Evolutionary conservation across 768 basidiomycete genomes (phyloP).

Genomic region (Holtermanniella nyarrowii): DNA sequence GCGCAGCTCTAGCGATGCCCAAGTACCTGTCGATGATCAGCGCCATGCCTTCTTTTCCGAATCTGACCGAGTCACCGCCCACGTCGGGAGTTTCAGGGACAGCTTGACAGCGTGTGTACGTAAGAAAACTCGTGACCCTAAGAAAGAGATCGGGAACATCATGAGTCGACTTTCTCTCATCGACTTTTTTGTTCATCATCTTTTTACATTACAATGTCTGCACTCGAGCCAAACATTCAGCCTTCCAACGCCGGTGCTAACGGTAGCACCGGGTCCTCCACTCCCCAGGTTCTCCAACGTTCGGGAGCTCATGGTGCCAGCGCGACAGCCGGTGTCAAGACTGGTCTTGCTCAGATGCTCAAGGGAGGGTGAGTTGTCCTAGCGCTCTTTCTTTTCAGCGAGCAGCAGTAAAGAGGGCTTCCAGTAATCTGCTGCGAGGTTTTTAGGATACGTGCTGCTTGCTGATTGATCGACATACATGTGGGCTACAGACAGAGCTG

Average conservation of each 20-base stretch:
- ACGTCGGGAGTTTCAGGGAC: too few species aligned
- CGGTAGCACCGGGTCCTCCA: slow-evolving; percentile 18
- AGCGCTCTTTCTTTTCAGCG: slow-evolving; percentile 3
- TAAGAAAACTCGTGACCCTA: not conserved
- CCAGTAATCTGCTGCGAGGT: too few species aligned
- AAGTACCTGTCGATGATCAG: too few species aligned
- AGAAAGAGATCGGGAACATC: not conserved
- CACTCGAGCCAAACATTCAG: slow-evolving; percentile 26
- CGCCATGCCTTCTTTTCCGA: too few species aligned
- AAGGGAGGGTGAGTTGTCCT: slow-evolving; percentile 45
- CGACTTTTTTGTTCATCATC: not conserved
- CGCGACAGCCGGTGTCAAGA: slow-evolving; percentile 55
- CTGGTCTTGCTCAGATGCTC: slow-evolving; percentile 91
- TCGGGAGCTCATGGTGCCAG: slow-evolving; percentile 20
- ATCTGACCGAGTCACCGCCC: too few species aligned
- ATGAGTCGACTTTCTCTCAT: not conserved
- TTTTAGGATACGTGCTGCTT: slow-evolving; percentile 55
- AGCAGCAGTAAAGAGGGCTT: too few species aligned
- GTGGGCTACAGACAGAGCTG: not conserved
- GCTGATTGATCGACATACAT: slow-evolving; percentile 42
- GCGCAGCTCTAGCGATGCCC: too few species aligned
- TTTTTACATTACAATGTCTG: slow-evolving; percentile 8
- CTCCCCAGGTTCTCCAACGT: slow-evolving; percentile 18
- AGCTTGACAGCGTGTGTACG: too few species aligned
- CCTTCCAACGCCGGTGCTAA: slow-evolving; percentile 19